Conservation (phyloP, 1,139 yeast species). For the Sugiyamaella paludigena region DNA sequence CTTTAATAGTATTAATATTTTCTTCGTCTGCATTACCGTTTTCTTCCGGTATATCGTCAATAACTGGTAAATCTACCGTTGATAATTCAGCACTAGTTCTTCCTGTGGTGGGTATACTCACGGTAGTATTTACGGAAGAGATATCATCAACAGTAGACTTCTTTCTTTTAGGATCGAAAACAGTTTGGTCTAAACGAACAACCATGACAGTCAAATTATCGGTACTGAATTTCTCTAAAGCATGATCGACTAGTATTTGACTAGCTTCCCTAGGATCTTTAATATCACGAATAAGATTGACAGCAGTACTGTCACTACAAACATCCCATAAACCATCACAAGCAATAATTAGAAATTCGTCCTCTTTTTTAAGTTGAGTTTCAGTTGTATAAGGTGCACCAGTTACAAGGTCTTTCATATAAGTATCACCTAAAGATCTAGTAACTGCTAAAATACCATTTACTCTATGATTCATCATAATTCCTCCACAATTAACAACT, state of each 20-base stretch:
- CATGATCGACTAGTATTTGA: conserved; percentile 64
- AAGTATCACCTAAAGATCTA: conserved; percentile 89
- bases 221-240: conserved; percentile 76
- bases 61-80: too few relatives aligned
- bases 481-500: conserved; percentile 76
- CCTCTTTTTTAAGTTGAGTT: conserved; percentile 70
- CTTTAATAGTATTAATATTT: too few relatives aligned
- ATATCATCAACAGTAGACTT: too few relatives aligned
- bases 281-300: conserved; percentile 59
- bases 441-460: conserved; percentile 96
- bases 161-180: conserved; percentile 27
- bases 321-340: conserved; percentile 98
- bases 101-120: too few relatives aligned
- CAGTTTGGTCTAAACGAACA: conserved; percentile 53
- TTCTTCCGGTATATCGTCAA: not conserved
- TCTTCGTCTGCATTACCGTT: too few relatives aligned
- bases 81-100: too few relatives aligned
- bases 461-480: conserved; percentile 85
- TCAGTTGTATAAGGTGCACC: conserved; percentile 93
- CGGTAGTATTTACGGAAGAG: too few relatives aligned
- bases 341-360: conserved; percentile 79
- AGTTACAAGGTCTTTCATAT: conserved; percentile 84
- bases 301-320: conserved; percentile 75
- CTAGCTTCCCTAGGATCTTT: conserved; percentile 68
- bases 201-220: conserved; percentile 96